These are phyloP conservation scores for Alternaria ventricosa DNA, from an alignment of 2,329 filamentous ascomycete species.

Conservation along the genomic window DNA sequence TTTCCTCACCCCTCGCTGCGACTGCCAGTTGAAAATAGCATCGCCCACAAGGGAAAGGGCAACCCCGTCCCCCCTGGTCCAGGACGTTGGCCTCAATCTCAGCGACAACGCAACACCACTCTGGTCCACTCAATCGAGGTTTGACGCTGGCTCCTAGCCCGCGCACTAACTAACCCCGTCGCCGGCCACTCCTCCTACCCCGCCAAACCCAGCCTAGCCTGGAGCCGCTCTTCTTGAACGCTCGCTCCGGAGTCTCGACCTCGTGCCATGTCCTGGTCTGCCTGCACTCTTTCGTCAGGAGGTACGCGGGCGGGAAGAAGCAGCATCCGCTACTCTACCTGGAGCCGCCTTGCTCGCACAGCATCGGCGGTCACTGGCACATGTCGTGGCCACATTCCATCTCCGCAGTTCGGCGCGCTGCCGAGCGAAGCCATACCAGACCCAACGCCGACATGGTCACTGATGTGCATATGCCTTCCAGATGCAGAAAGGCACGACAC, in stretches of 20 bases:
- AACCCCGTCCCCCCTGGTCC: slow-evolving; percentile 3
- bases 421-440: slow-evolving; percentile 21
- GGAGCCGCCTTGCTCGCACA: slow-evolving; percentile 15
- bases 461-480: background rate
- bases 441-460: slow-evolving; percentile 16
- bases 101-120: slow-evolving; percentile 1
- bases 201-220: slow-evolving; percentile 8
- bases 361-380: slow-evolving; percentile 7
- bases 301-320: slow-evolving; percentile 1
- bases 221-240: slow-evolving; percentile 2
- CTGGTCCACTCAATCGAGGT: background rate
- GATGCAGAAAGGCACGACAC: slow-evolving; percentile 1
- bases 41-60: slow-evolving; percentile 4
- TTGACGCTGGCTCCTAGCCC: slow-evolving; percentile 1
- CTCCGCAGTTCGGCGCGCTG: slow-evolving; percentile 15
- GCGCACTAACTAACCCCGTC: background rate
- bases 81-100: background rate
- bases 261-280: background rate
- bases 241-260: slow-evolving; percentile 5
- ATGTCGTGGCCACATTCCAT: slow-evolving; percentile 11
- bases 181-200: slow-evolving; percentile 5
- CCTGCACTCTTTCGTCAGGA: background rate
- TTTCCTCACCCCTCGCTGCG: background rate
- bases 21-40: background rate
- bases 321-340: slow-evolving; percentile 7